These are phyloP conservation scores for Thelonectria rubi DNA, from an alignment of 2,329 filamentous ascomycete species.

Conservation along the genomic window DNA sequence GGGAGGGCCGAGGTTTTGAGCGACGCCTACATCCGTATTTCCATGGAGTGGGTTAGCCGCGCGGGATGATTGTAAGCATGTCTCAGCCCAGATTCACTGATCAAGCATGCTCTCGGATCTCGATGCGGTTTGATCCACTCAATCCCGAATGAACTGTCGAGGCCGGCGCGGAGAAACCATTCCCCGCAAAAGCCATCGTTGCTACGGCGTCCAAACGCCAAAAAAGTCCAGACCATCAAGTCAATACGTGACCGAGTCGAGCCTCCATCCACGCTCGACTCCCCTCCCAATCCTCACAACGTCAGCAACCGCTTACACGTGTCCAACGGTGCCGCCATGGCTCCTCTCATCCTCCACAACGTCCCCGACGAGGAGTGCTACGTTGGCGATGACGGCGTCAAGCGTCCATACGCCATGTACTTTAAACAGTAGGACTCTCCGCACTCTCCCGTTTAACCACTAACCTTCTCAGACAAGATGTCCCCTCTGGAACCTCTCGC, in stretches of 20 bases:
- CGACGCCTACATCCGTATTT: constrained; percentile 26
- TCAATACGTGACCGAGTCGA: constrained; percentile 12
- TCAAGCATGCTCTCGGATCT: background rate
- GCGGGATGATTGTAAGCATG: constrained; percentile 21
- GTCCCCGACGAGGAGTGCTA: constrained; percentile 75
- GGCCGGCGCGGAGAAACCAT: constrained; percentile 22
- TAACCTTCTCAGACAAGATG: constrained; percentile 58
- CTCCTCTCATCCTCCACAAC: constrained; percentile 73
- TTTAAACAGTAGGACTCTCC: constrained; percentile 64
- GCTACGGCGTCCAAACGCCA: constrained; percentile 11
- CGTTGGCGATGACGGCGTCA: constrained; percentile 70
- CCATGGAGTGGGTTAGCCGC: constrained; percentile 19
- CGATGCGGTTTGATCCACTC: background rate
- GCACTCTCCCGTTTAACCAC: background rate
- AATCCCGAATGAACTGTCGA: no score
- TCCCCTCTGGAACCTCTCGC: constrained; percentile 57
- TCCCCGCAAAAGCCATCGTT: constrained; percentile 11
- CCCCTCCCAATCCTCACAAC: background rate
- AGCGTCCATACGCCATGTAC: constrained; percentile 72
- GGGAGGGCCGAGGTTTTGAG: constrained; percentile 17
- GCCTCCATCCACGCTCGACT: background rate
- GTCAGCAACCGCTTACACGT: background rate
- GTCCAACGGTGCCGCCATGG: constrained; percentile 61
- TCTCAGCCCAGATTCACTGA: constrained; percentile 9
- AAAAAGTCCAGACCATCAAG: constrained; percentile 24